Percentiles rank a stretch among this genome's conserved stretches.
These are phyloP conservation scores for Cadophora malorum DNA, from an alignment of 2,329 filamentous ascomycete species.

Conservation along the genomic window DNA sequence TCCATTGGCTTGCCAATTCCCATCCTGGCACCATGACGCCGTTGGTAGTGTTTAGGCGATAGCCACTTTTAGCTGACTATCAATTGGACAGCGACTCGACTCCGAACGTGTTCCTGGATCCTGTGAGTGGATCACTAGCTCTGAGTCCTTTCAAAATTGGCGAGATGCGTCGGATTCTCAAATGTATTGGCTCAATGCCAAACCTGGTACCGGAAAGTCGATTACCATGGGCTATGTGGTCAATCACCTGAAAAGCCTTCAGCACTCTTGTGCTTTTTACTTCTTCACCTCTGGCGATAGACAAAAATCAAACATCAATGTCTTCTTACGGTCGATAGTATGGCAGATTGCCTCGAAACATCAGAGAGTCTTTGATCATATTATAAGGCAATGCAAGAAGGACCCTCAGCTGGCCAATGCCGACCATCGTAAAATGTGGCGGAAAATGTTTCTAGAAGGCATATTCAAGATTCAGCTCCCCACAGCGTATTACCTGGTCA, in stretches of 20 bases:
- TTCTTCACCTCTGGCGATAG: constrained; percentile 40
- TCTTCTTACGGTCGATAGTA: constrained; percentile 41
- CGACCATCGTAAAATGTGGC: constrained; percentile 45
- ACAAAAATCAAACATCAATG: constrained; percentile 27
- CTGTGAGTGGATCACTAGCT: constrained; percentile 36
- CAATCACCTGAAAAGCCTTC: constrained; percentile 25
- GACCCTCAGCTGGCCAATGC: constrained; percentile 39
- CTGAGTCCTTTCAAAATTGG: constrained; percentile 27
- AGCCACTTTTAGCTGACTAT: too few relatives aligned
- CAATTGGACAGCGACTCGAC: constrained; percentile 15
- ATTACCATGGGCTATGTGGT: constrained; percentile 34
- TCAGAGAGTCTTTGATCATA: constrained; percentile 21
- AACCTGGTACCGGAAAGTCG: constrained; percentile 42
- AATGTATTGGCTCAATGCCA: constrained; percentile 40
- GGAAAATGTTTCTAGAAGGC: constrained; percentile 43
- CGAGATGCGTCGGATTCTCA: constrained; percentile 3
- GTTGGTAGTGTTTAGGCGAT: too few relatives aligned
- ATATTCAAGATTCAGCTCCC: constrained; percentile 38
- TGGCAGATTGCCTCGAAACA: constrained; percentile 45
- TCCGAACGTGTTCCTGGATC: constrained; percentile 32
- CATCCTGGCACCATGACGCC: too few relatives aligned
- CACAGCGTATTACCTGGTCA: constrained; percentile 45
- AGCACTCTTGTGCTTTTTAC: constrained; percentile 34
- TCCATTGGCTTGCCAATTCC: too few relatives aligned
- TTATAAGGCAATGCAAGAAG: constrained; percentile 38